Percentiles rank a stretch among this genome's conserved stretches.
phyloP scores from a whole-genome alignment of 345 rosid genomes.

The Heritiera fomes region DNA sequence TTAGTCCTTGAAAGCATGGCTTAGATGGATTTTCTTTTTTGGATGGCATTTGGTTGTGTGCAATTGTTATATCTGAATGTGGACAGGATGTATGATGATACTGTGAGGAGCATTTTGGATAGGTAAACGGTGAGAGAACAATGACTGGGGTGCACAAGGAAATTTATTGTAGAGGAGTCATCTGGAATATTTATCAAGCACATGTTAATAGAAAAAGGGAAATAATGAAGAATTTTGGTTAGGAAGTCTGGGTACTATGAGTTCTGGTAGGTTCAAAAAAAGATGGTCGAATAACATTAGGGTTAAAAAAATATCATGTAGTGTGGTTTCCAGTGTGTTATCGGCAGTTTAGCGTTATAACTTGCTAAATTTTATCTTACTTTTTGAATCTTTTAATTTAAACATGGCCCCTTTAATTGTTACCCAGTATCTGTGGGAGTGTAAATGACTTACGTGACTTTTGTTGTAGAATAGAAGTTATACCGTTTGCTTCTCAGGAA shows the following conservation, averaged over 20 bases:
- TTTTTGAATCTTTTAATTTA: not conserved
- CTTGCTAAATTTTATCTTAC: not conserved
- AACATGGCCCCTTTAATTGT: not conserved
- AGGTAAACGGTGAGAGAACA: not conserved
- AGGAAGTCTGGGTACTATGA: not conserved
- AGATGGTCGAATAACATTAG: not conserved
- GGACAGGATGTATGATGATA: constrained; percentile 4
- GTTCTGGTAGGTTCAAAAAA: not conserved
- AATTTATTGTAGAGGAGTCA: not conserved
- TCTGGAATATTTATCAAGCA: not conserved
- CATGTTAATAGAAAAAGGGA: not conserved
- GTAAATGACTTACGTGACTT: not conserved
- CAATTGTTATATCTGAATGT: not conserved
- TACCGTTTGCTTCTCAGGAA: constrained; percentile 3
- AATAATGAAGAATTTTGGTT: not conserved
- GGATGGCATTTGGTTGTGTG: constrained; percentile 5
- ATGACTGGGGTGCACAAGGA: not conserved
- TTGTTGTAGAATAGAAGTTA: not conserved
- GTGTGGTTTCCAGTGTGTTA: not conserved
- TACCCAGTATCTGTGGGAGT: not conserved
- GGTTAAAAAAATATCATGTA: not conserved
- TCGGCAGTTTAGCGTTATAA: not conserved
- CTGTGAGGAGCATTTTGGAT: not conserved
- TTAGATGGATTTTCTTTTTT: not conserved
- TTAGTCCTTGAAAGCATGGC: not conserved